Conservation (phyloP, 1,284 basidiomycete genomes). For the Ganoderma lucidum region DNA sequence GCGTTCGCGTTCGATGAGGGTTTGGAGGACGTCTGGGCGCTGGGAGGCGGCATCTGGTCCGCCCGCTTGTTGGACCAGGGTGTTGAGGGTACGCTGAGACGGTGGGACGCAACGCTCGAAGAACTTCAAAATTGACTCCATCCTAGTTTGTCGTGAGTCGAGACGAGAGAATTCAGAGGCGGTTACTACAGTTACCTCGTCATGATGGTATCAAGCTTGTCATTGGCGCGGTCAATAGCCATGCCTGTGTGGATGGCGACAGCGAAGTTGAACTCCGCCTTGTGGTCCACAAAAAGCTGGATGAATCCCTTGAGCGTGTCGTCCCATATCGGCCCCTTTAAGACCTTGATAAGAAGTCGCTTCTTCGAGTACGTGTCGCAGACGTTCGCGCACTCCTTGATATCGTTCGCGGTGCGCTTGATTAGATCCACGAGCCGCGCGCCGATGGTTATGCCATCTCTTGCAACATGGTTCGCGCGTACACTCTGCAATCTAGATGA, state of each 20-base stretch:
- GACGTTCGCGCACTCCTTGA: slow-evolving; percentile 41
- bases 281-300: slow-evolving; percentile 43
- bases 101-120: slow-evolving; percentile 27
- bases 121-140: slow-evolving; percentile 26
- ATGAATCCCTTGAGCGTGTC: slow-evolving; percentile 44
- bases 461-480: slow-evolving; percentile 25
- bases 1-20: slow-evolving; percentile 18
- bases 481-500: slow-evolving; percentile 16
- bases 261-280: slow-evolving; percentile 43
- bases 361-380: slow-evolving; percentile 45
- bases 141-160: slow-evolving; percentile 10
- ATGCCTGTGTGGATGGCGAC: slow-evolving; percentile 45
- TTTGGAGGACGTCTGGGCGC: slow-evolving; percentile 27
- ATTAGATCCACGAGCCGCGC: slow-evolving; percentile 34
- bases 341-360: slow-evolving; percentile 44
- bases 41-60: slow-evolving; percentile 28
- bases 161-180: neutral
- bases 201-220: slow-evolving; percentile 39
- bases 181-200: slow-evolving; percentile 26
- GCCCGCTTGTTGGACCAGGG: slow-evolving; percentile 28
- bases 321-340: slow-evolving; percentile 49
- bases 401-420: slow-evolving; percentile 38
- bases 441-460: slow-evolving; percentile 34
- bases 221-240: slow-evolving; percentile 43
- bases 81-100: slow-evolving; percentile 27